Base-by-base conservation (phyloP, 225 moss, liverwort and hornwort genomes). In the Bryum argenteum region DNA sequence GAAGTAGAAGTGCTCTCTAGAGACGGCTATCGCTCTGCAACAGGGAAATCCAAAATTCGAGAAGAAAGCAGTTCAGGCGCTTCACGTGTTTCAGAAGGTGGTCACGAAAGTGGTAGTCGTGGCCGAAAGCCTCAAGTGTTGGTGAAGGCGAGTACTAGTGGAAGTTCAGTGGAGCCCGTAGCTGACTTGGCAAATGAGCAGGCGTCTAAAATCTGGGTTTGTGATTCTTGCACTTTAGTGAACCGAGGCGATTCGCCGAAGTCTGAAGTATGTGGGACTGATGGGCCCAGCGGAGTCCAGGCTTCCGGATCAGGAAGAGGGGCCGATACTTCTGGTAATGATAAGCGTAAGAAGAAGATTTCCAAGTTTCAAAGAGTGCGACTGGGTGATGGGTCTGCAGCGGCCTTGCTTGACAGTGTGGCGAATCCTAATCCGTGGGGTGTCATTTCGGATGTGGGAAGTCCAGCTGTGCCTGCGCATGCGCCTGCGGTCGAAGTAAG, bases 341-440 rank as follows among this genome's bases (percentile, higher is more conserved):
- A 94, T 5, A 98, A 84, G 82, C 83, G 87, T 33, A 94, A 94
- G 76, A 93, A 93, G 63, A 98, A 92, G 77, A 67, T 87, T 12
- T 76, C 98, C 1, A 98, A 94, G 81, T 94, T 98, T 80, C 94
- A 98, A 72, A 84, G 94, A 81, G 77, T 92, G 47, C 86, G 94
- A 56, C 74, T 92, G n/a, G 98, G 98, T 65, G 92, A 92, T 81
- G 92, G 91, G 4, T 89, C 97, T 65, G 92, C 87, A 6, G 84
- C 81, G 52, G 86, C 89, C 40, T 77, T 87, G 19, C 70, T 97
- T 71, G 81, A 85, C 58, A 85, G 83, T 67, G 70, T 85, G 10
- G 65, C 80, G 23, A 90, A 88, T 73, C 69, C 82, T 47, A 89
- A 87, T 58, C 86, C 96, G 19, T 89, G 91, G 93, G 85, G 77